These are phyloP conservation scores for Taphrina wiesneri DNA, from an alignment of 1,139 yeast species.

Conservation along the genomic window DNA sequence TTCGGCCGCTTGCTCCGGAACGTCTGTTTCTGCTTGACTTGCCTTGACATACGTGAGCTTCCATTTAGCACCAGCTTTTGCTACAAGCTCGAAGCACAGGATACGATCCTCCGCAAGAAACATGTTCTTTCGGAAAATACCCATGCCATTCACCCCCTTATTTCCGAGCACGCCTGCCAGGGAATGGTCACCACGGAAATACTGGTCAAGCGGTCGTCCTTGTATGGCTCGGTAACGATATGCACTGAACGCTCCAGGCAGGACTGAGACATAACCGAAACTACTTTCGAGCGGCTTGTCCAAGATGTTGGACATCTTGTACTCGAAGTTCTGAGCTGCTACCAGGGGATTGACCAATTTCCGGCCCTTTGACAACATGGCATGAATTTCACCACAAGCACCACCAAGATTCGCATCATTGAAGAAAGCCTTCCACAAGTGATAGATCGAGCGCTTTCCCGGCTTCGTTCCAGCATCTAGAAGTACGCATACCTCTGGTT, in stretches of 20 bases:
- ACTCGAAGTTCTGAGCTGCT: conserved; percentile 89
- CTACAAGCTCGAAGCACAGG: conserved; percentile 94
- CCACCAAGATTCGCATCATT: conserved; percentile 86
- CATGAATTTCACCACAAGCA: conserved; percentile 90
- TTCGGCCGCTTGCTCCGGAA: conserved; percentile 87
- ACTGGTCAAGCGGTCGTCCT: conserved; percentile 82
- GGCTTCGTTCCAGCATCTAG: conserved; percentile 97
- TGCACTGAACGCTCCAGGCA: conserved; percentile 93
- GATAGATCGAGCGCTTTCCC: conserved; percentile 74
- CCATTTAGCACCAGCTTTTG: conserved; percentile 86
- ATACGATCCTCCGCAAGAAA: conserved; percentile 97
- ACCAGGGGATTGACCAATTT: conserved; percentile 78
- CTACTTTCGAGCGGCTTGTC: conserved; percentile 89
- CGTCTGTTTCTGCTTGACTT: conserved; percentile 97
- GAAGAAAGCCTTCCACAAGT: conserved; percentile 87
- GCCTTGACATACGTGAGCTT: conserved; percentile 86
- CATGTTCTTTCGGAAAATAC: conserved; percentile 96
- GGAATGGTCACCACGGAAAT: conserved; percentile 85
- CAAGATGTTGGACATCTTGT: conserved; percentile 83
- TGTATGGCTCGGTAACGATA: conserved; percentile 76
- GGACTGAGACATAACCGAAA: conserved; percentile 83
- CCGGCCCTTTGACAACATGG: conserved; percentile 72
- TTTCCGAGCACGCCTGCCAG: conserved; percentile 46
- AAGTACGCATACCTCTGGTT: conserved; percentile 80
- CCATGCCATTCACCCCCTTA: conserved; percentile 54